These are phyloP conservation scores for Pascua sp. DNA, from an alignment of 1,284 basidiomycete genomes.

Conservation along the genomic window DNA sequence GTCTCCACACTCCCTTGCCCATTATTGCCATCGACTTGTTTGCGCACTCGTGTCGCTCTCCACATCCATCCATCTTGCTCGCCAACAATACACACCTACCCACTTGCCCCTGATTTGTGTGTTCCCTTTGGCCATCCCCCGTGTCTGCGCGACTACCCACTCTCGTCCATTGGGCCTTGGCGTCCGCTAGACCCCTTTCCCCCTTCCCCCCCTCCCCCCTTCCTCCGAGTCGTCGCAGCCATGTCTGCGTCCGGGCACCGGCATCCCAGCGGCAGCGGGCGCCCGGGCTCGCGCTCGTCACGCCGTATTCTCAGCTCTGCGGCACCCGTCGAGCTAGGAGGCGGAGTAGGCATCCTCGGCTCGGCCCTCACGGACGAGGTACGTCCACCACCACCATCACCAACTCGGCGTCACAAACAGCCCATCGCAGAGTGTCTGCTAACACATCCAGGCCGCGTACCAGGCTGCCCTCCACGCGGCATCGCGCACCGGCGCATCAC, in stretches of 20 bases:
- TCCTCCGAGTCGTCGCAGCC: neutral
- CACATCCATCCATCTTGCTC: too few relatives aligned
- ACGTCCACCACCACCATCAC: constrained; percentile 2
- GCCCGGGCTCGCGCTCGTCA: constrained; percentile 16
- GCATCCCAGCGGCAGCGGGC: constrained; percentile 6
- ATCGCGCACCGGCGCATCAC: too few relatives aligned
- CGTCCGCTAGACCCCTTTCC: neutral
- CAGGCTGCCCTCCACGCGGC: too few relatives aligned
- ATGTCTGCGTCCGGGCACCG: constrained; percentile 6
- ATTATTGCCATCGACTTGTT: too few relatives aligned
- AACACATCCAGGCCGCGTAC: too few relatives aligned
- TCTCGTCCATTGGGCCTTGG: neutral
- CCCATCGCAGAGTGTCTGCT: too few relatives aligned
- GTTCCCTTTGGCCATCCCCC: neutral
- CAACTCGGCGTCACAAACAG: too few relatives aligned
- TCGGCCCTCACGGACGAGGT: constrained; percentile 13
- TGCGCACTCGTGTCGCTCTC: too few relatives aligned
- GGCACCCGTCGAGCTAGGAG: constrained; percentile 31
- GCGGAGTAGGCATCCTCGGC: constrained; percentile 36
- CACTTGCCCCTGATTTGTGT: neutral
- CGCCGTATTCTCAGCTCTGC: constrained; percentile 19
- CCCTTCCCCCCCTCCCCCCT: neutral
- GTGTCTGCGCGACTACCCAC: neutral
- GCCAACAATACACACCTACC: too few relatives aligned
- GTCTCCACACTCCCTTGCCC: too few relatives aligned